These are phyloP conservation scores for Inonotus hispidus DNA, from an alignment of 1,284 basidiomycete genomes.

Conservation along the genomic window DNA sequence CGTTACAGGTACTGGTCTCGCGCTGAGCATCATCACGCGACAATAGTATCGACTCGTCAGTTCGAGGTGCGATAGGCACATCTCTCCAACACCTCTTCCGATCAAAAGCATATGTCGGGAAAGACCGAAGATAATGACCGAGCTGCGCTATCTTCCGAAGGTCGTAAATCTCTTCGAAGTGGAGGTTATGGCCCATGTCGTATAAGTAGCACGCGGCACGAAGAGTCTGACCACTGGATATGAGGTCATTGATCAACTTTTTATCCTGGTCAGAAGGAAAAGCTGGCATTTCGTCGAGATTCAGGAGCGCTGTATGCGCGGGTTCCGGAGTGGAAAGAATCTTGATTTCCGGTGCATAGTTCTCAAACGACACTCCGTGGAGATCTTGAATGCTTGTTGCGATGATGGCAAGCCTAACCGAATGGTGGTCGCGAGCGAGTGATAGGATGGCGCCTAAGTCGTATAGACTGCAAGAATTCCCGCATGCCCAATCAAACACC, in stretches of 20 bases:
- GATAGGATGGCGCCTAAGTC: slow-evolving; percentile 16
- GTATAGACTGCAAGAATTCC: slow-evolving; percentile 1
- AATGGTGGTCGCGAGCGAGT: slow-evolving; percentile 13
- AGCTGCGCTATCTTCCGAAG: neutral
- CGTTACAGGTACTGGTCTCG: neutral
- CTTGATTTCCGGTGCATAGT: neutral
- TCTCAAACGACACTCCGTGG: neutral
- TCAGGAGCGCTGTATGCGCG: neutral
- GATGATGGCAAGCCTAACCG: slow-evolving; percentile 8
- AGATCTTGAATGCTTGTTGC: neutral
- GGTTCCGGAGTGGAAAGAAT: neutral
- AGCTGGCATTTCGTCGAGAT: neutral
- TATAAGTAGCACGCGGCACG: neutral
- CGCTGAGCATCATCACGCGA: neutral
- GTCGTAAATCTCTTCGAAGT: slow-evolving; percentile 4
- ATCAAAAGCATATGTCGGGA: slow-evolving; percentile 11
- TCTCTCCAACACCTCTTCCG: slow-evolving; percentile 9
- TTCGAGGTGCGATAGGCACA: neutral
- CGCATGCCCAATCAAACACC: slow-evolving; percentile 5
- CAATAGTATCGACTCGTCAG: neutral
- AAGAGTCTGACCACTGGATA: neutral
- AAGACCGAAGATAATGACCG: neutral
- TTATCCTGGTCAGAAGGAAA: neutral
- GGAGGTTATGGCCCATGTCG: slow-evolving; percentile 4
- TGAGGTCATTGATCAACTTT: neutral